These are phyloP conservation scores for Cercophora scortea DNA, from an alignment of 495 filamentous ascomycete species.

Conservation along the genomic window DNA sequence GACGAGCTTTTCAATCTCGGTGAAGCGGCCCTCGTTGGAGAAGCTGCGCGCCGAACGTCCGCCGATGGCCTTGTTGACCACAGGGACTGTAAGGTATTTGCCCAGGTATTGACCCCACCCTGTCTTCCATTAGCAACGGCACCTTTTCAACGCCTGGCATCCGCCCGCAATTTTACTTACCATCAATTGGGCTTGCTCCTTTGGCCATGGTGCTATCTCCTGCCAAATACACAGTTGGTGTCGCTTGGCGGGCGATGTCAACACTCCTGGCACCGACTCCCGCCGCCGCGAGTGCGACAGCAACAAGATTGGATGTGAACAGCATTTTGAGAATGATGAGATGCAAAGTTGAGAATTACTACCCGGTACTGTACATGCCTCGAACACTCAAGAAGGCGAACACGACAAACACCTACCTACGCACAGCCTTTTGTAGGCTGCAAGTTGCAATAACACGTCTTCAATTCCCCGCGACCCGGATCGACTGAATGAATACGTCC, in stretches of 20 bases:
- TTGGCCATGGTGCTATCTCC: background rate
- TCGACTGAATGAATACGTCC: too few relatives aligned
- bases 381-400: too few relatives aligned
- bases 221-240: background rate
- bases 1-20: constrained; percentile 40
- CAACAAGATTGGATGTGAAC: background rate
- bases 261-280: background rate
- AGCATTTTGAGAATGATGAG: background rate
- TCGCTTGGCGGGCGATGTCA: background rate
- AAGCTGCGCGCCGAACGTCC: constrained; percentile 55
- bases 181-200: background rate
- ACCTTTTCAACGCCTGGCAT: constrained; percentile 2
- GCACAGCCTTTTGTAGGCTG: too few relatives aligned
- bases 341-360: too few relatives aligned
- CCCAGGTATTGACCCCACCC: constrained; percentile 56
- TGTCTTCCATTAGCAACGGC: background rate
- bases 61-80: constrained; percentile 51
- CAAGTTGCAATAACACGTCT: too few relatives aligned
- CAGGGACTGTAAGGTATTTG: constrained; percentile 34
- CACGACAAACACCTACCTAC: too few relatives aligned
- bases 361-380: too few relatives aligned
- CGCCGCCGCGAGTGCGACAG: background rate
- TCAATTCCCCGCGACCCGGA: too few relatives aligned
- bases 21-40: constrained; percentile 53
- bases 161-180: background rate